These are phyloP conservation scores for Protea cynaroides DNA, from an alignment of 164 flowering plant genomes.

Conservation along the genomic window DNA sequence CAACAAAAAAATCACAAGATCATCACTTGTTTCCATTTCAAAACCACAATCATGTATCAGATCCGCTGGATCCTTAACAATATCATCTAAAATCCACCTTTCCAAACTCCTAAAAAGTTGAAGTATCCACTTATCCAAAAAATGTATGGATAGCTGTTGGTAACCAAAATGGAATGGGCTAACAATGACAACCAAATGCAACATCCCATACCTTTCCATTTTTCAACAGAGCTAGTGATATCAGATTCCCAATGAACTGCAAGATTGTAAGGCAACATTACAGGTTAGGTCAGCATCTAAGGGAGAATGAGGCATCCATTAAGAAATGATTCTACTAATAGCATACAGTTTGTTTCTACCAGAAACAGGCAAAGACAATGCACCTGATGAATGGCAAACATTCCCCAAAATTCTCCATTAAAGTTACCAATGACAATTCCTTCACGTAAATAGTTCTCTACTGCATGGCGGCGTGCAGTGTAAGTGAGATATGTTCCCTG, in stretches of 20 bases:
- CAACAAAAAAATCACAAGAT: no score
- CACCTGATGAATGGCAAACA: constrained; percentile 90
- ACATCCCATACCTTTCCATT: constrained; percentile 47
- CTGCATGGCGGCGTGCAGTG: constrained; percentile 75
- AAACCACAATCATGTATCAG: no score
- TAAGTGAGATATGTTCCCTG: constrained; percentile 96
- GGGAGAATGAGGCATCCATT: not conserved
- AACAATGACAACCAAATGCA: not conserved
- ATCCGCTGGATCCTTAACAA: no score
- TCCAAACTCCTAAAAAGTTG: no score
- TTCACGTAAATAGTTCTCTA: constrained; percentile 55
- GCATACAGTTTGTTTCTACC: not conserved
- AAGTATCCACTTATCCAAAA: no score
- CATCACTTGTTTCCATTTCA: no score
- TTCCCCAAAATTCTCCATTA: constrained; percentile 92
- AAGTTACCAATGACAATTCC: constrained; percentile 81
- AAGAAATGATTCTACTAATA: not conserved
- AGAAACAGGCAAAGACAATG: constrained; percentile 1
- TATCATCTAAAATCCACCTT: no score
- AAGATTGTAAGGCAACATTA: constrained; percentile 7
- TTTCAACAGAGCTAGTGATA: constrained; percentile 59
- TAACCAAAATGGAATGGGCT: not conserved
- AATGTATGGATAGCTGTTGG: no score
- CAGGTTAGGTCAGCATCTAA: constrained; percentile 1
- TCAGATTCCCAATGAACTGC: constrained; percentile 83